Conservation (phyloP, 441 rosid species). For the Mallotus repandus region DNA sequence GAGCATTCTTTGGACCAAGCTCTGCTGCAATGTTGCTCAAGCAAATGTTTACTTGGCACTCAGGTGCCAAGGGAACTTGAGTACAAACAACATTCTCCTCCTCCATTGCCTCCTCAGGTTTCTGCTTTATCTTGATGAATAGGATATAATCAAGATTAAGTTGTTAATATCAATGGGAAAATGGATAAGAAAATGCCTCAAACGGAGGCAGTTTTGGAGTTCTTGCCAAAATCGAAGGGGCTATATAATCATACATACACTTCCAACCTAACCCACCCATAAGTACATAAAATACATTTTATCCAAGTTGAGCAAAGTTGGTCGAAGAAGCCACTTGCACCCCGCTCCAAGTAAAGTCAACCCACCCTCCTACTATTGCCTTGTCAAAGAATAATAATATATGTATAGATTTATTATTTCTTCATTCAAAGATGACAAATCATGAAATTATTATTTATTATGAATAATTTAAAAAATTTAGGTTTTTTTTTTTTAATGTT, state of each 20-base stretch:
- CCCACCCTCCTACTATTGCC: background rate
- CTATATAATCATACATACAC: too few relatives aligned
- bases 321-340: background rate
- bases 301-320: background rate
- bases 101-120: background rate
- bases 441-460: too few relatives aligned
- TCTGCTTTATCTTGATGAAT: background rate
- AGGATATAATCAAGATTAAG: background rate
- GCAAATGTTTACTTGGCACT: too few relatives aligned
- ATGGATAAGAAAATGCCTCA: too few relatives aligned
- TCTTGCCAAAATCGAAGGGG: too few relatives aligned
- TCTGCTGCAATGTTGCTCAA: background rate
- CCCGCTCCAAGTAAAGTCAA: constrained; percentile 10
- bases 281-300: background rate
- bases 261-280: background rate
- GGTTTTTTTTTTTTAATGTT: too few relatives aligned
- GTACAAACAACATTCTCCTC: background rate
- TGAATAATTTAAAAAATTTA: too few relatives aligned
- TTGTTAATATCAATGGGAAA: background rate
- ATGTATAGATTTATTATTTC: too few relatives aligned
- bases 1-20: background rate
- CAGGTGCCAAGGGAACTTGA: background rate
- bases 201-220: too few relatives aligned
- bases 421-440: too few relatives aligned
- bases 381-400: background rate